Evolutionary conservation across 768 basidiomycete genomes (phyloP).

Genomic region (Pisolithus marmoratus): DNA sequence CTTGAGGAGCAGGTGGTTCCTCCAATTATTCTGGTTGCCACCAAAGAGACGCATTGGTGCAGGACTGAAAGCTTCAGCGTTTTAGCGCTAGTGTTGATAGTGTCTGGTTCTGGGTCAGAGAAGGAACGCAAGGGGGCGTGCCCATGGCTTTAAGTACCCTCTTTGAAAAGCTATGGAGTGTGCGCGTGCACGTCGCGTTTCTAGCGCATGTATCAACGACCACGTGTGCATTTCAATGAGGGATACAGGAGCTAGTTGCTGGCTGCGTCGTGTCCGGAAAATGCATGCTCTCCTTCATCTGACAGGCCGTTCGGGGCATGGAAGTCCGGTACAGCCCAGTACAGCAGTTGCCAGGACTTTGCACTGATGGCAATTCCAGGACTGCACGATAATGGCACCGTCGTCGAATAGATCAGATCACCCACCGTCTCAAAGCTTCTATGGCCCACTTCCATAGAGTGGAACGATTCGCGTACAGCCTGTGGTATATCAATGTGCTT

Average conservation of each 20-base stretch:
- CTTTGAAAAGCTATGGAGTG: constrained; percentile 9
- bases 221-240: constrained; percentile 14
- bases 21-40: constrained; percentile 32
- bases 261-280: not conserved
- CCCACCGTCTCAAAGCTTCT: not conserved
- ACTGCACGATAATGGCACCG: not conserved
- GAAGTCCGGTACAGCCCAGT: not conserved
- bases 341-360: not conserved
- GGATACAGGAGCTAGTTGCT: not conserved
- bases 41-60: constrained; percentile 22
- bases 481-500: not conserved
- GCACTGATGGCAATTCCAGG: not conserved
- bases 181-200: constrained; percentile 25
- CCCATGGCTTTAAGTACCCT: constrained; percentile 21
- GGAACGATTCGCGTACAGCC: not conserved
- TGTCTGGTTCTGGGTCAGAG: constrained; percentile 6
- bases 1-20: constrained; percentile 50
- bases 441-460: not conserved
- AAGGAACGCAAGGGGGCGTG: constrained; percentile 6
- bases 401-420: not conserved
- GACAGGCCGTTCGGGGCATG: too few species aligned
- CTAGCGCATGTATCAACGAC: constrained; percentile 12
- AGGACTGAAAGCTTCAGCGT: not conserved
- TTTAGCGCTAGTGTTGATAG: constrained; percentile 2
- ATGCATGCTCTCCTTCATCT: not conserved